These are phyloP conservation scores for Beta vulgaris DNA, from an alignment of 148 eudicot genomes.

Conservation along the genomic window DNA sequence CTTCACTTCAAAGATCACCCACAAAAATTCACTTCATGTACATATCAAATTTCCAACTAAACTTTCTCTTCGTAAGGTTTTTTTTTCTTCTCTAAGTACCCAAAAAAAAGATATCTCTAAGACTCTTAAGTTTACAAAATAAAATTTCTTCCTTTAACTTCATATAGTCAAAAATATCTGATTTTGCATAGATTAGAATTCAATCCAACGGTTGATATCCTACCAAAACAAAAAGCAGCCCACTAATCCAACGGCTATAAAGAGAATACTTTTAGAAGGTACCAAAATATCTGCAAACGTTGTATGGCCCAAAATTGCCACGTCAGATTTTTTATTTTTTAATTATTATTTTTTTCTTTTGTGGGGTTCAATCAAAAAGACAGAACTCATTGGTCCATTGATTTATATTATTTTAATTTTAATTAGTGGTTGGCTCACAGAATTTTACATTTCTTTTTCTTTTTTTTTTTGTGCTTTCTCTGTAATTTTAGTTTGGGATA, in stretches of 20 bases:
- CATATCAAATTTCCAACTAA: no score
- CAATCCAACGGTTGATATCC: constrained; percentile 13
- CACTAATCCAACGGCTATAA: constrained; percentile 25
- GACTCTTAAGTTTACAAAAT: no score
- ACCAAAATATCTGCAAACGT: constrained; percentile 21
- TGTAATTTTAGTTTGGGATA: neutral
- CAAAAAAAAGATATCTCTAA: neutral
- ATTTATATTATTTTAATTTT: neutral
- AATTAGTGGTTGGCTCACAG: neutral
- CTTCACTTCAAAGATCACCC: constrained; percentile 1
- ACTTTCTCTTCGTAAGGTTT: neutral
- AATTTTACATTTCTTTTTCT: neutral
- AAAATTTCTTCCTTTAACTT: neutral
- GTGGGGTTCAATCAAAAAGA: constrained; percentile 22
- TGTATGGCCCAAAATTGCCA: constrained; percentile 29
- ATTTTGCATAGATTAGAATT: constrained; percentile 3
- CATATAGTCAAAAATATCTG: constrained; percentile 23
- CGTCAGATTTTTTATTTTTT: constrained; percentile 12
- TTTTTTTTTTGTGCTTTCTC: neutral
- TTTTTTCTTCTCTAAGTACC: neutral
- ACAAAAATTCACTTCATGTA: constrained; percentile 9
- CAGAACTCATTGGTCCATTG: constrained; percentile 18
- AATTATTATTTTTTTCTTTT: neutral
- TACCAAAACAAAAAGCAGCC: neutral
- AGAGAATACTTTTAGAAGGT: neutral